phyloP scores from a whole-genome alignment of 2,329 filamentous ascomycete genomes.

The Purpureocillium lavendulum region DNA sequence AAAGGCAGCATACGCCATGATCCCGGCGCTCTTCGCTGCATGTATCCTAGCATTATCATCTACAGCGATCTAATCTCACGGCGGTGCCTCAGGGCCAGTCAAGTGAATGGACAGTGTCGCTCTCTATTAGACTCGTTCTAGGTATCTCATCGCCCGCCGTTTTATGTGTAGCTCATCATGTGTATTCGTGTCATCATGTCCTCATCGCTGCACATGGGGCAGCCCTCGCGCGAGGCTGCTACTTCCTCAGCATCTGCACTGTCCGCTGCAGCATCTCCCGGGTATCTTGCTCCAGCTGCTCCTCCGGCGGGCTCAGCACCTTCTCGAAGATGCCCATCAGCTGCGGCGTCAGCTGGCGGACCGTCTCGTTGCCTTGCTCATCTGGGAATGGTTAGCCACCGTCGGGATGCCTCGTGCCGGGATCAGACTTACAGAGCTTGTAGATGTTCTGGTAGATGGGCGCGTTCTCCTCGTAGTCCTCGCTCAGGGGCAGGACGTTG shows the following conservation, averaged over 20 bases:
- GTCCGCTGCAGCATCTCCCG: conserved; percentile 57
- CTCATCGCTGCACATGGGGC: conserved; percentile 16
- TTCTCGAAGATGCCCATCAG: conserved; percentile 65
- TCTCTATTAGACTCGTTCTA: not conserved
- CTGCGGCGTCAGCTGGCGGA: conserved; percentile 61
- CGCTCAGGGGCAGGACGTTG: conserved; percentile 73
- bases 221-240: conserved; percentile 22
- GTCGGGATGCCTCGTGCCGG: no score
- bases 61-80: not conserved
- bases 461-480: conserved; percentile 95
- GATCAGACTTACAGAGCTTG: conserved; percentile 60
- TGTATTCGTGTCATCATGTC: conserved; percentile 2
- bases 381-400: conserved; percentile 32
- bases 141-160: conserved; percentile 1
- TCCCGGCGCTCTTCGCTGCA: no score
- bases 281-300: conserved; percentile 68
- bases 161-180: conserved; percentile 1
- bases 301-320: conserved; percentile 62
- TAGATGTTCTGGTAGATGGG: conserved; percentile 87
- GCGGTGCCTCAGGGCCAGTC: no score
- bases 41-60: not conserved
- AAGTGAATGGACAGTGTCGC: not conserved
- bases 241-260: conserved; percentile 39
- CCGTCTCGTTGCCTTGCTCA: conserved; percentile 58
- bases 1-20: no score